Evolutionary conservation across 768 basidiomycete species (phyloP).

Genomic region (Amanita rubescens): DNA sequence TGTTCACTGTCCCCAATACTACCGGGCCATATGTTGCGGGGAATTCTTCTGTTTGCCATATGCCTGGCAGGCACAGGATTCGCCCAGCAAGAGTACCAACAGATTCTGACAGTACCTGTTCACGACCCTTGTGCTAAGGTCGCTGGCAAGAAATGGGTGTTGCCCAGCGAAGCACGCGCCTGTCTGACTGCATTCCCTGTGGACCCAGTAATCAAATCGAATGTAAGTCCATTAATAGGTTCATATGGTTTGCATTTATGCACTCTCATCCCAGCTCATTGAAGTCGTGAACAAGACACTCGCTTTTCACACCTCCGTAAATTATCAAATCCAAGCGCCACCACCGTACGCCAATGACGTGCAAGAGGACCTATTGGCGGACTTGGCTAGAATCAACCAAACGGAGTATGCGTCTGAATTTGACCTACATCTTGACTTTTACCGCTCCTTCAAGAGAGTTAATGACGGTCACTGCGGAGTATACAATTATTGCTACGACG

Average conservation of each 20-base stretch:
- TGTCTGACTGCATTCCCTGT: conserved; percentile 46
- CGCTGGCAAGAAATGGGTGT: conserved; percentile 48
- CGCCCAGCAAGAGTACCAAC: not conserved
- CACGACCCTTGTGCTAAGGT: conserved; percentile 45
- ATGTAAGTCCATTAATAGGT: conserved; percentile 27
- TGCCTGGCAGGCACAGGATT: not conserved
- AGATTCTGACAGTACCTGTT: not conserved
- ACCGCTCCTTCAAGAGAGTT: conserved; percentile 42
- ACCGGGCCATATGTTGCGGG: conserved; percentile 10
- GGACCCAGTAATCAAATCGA: conserved; percentile 38
- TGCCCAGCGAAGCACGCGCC: conserved; percentile 41
- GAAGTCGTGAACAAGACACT: conserved; percentile 52
- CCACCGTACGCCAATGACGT: conserved; percentile 46
- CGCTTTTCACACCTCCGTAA: conserved; percentile 55
- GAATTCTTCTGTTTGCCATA: conserved; percentile 3
- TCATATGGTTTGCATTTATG: not conserved
- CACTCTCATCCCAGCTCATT: conserved; percentile 32
- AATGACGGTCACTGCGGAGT: conserved; percentile 55
- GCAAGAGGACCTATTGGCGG: conserved; percentile 46
- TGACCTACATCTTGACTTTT: conserved; percentile 49
- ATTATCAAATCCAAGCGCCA: conserved; percentile 51
- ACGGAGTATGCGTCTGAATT: conserved; percentile 43
- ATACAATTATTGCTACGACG: conserved; percentile 49
- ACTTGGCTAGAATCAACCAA: conserved; percentile 38
- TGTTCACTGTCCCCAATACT: too few relatives aligned